Evolutionary conservation across 768 basidiomycete genomes (phyloP).

Genomic region (Grammothele lineata): DNA sequence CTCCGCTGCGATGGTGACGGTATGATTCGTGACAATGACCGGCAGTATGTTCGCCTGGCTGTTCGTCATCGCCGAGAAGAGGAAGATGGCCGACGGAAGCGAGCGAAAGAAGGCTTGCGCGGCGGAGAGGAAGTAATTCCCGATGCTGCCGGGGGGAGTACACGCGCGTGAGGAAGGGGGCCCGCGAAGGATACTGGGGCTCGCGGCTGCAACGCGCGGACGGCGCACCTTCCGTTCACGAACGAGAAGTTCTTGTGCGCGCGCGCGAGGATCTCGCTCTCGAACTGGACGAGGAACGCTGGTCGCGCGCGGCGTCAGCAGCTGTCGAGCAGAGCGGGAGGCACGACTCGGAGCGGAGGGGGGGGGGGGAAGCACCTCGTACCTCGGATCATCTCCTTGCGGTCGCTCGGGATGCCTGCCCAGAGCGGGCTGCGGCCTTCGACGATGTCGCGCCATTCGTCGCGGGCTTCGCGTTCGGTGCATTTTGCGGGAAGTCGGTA

Average conservation of each 20-base stretch:
- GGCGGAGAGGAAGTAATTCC: slow-evolving; percentile 89
- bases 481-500: slow-evolving; percentile 70
- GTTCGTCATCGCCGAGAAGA: slow-evolving; percentile 88
- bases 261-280: slow-evolving; percentile 79
- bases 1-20: slow-evolving; percentile 92
- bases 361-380: slow-evolving; percentile 7
- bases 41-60: slow-evolving; percentile 84
- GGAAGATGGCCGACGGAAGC: slow-evolving; percentile 88
- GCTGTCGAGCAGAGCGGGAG: too few species aligned
- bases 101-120: slow-evolving; percentile 90
- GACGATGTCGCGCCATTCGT: slow-evolving; percentile 90
- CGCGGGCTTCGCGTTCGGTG: slow-evolving; percentile 73
- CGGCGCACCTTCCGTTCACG: slow-evolving; percentile 72
- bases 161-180: too few species aligned
- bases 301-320: not conserved
- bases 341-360: too few species aligned
- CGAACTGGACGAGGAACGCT: slow-evolving; percentile 94
- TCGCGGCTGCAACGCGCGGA: too few species aligned
- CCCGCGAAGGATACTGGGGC: too few species aligned
- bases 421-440: slow-evolving; percentile 82
- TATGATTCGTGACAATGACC: slow-evolving; percentile 90
- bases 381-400: slow-evolving; percentile 91
- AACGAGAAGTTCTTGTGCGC: slow-evolving; percentile 96
- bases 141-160: slow-evolving; percentile 67
- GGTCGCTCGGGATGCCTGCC: slow-evolving; percentile 81